Evolutionary conservation across 2,329 filamentous ascomycete species (phyloP).

Genomic region (Didymella exigua): DNA sequence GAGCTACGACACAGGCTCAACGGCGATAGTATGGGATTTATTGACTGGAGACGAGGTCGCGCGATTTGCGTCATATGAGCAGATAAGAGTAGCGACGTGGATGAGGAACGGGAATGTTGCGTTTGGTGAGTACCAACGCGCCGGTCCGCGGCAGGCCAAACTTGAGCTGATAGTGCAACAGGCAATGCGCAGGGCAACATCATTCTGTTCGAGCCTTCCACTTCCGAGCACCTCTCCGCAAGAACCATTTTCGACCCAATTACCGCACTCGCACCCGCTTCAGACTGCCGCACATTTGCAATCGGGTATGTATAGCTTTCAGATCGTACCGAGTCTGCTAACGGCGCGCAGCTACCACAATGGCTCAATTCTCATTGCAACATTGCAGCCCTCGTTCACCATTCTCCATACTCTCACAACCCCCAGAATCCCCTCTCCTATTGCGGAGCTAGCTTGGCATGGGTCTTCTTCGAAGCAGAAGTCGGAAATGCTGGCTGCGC

Average conservation of each 20-base stretch:
- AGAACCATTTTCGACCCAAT: slow-evolving; percentile 94
- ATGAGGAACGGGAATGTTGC: slow-evolving; percentile 97
- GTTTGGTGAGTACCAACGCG: slow-evolving; percentile 73
- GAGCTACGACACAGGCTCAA: slow-evolving; percentile 89
- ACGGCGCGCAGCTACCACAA: slow-evolving; percentile 76
- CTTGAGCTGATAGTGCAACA: slow-evolving; percentile 47
- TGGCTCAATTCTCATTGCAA: slow-evolving; percentile 88
- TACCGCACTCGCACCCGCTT: slow-evolving; percentile 85
- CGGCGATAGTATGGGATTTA: slow-evolving; percentile 95
- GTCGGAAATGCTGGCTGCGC: slow-evolving; percentile 95
- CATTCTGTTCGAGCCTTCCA: slow-evolving; percentile 90
- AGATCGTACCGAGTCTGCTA: slow-evolving; percentile 19
- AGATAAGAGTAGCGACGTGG: slow-evolving; percentile 84
- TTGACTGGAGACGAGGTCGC: slow-evolving; percentile 89
- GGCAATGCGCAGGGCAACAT: slow-evolving; percentile 92
- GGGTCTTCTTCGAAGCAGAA: slow-evolving; percentile 94
- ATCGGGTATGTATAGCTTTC: slow-evolving; percentile 71
- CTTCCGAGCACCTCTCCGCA: slow-evolving; percentile 88
- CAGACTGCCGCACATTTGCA: slow-evolving; percentile 92
- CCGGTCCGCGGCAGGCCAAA: slow-evolving; percentile 11
- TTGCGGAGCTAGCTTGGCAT: slow-evolving; percentile 90
- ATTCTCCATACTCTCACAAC: slow-evolving; percentile 92
- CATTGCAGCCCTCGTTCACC: slow-evolving; percentile 87
- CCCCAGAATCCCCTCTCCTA: slow-evolving; percentile 80
- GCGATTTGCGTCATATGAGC: slow-evolving; percentile 90